Base-by-base conservation (phyloP, 1,139 yeast species). In the Kodamaea plutei region DNA sequence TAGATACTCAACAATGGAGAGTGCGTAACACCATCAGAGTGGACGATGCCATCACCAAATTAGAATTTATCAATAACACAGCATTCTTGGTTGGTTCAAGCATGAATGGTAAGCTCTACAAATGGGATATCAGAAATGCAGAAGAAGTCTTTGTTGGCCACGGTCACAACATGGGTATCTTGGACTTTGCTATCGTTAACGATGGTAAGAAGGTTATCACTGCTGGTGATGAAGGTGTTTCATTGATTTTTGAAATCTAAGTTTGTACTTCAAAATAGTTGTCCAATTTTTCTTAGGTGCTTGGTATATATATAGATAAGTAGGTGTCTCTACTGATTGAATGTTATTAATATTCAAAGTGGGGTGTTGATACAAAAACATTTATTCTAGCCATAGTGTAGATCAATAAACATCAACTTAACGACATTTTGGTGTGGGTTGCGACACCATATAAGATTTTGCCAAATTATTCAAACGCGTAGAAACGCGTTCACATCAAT, bases 221-320 rank as follows among this genome's bases (percentile, higher is more conserved):
- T 16, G 98, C 96, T n/a, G 97, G 97, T 40, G 98, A 91, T 55
- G 98, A 91, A 56, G 96, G 95, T 43, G 96, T 91, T 20, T 78
- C 95, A 6, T 66, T 91, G 44, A 75, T 91, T 6, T 89, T 79
- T 30, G 26, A 33, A 24, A 20, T 29, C 23, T 24, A 31, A 23
- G 9, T 18, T 15, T 15, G 12, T 15, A 15, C 8, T 17, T 6
- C 10, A 16, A 12, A 5, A 23, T 12, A 23, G 15, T 23, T 23
- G 25, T 23, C 12, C 15, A 23, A 11, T 23, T n/a, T n/a, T n/a
- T n/a, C 9, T 10, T 20, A 10, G 5, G 9, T 20, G 9, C 20
- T 17, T 7, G 8, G 20, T n/a, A n/a, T n/a, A n/a, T n/a, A n/a
- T n/a, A n/a, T n/a, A n/a, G n/a, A n/a, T n/a, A n/a, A n/a, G n/a